Percentiles rank a stretch among this genome's conserved stretches.
Conservation (phyloP, 2,329 filamentous ascomycete species). For the Pseudogymnoascus sp. region DNA sequence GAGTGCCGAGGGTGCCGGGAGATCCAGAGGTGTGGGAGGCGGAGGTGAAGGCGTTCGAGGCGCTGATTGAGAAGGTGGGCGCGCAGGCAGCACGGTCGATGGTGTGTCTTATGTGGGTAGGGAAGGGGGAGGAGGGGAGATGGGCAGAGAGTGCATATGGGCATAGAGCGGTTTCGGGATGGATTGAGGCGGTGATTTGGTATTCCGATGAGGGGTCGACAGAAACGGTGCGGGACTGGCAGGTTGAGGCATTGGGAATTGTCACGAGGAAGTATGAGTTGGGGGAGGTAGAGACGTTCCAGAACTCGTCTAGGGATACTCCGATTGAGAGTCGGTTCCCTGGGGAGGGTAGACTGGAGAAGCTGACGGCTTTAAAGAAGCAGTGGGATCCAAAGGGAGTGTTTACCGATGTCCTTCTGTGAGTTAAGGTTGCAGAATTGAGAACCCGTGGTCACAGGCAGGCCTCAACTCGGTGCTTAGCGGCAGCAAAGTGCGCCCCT, state of each 20-base stretch:
- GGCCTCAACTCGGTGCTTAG: background rate
- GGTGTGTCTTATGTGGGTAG: slow-evolving; percentile 13
- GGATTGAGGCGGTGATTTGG: slow-evolving; percentile 9
- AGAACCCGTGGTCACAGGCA: background rate
- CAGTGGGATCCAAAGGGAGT: slow-evolving; percentile 24
- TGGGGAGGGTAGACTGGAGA: slow-evolving; percentile 18
- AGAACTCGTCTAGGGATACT: slow-evolving; percentile 15
- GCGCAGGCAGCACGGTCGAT: background rate
- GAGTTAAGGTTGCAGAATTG: background rate
- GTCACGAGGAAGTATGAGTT: slow-evolving; percentile 14
- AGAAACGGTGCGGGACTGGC: background rate
- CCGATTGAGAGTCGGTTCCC: slow-evolving; percentile 18
- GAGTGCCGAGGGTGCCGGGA: background rate
- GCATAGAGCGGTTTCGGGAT: background rate
- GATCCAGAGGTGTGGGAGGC: background rate
- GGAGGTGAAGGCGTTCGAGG: background rate
- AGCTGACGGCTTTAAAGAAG: slow-evolving; percentile 21
- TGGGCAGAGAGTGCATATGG: background rate
- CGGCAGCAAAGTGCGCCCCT: too few relatives aligned
- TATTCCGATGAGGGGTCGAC: background rate
- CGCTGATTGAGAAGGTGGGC: slow-evolving; percentile 12
- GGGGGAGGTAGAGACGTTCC: slow-evolving; percentile 15
- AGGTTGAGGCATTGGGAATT: background rate
- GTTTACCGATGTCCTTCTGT: slow-evolving; percentile 13
- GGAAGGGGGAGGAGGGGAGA: slow-evolving; percentile 14